Percentiles rank a stretch among this genome's conserved stretches.
These are phyloP conservation scores for Euphorbia peplus DNA, from an alignment of 345 rosid genomes.

Conservation along the genomic window DNA sequence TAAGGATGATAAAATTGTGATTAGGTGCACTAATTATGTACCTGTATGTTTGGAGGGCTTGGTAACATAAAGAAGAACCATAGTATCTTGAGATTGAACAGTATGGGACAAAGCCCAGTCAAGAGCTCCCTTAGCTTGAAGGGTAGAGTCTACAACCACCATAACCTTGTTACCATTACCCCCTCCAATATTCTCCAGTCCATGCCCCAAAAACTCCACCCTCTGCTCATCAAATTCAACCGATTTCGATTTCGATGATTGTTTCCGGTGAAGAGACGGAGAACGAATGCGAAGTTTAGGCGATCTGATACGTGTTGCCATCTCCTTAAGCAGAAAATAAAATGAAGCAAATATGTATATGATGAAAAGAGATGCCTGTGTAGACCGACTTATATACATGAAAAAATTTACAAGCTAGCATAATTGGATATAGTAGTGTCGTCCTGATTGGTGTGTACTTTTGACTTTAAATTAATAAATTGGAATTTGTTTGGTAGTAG, in stretches of 20 bases:
- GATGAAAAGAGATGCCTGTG: neutral
- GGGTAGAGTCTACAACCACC: conserved; percentile 77
- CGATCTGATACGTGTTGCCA: conserved; percentile 35
- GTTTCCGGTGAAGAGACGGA: conserved; percentile 41
- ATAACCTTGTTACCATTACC: conserved; percentile 61
- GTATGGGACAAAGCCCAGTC: conserved; percentile 87
- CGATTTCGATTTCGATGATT: conserved; percentile 27
- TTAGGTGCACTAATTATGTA: neutral
- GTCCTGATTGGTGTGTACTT: neutral
- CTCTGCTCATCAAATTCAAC: conserved; percentile 40
- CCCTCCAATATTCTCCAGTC: conserved; percentile 12
- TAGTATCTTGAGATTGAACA: conserved; percentile 51
- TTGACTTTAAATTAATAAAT: conserved; percentile 10
- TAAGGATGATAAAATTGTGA: neutral
- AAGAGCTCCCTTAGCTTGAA: conserved; percentile 70
- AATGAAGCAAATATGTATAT: neutral
- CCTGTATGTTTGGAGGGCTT: conserved; percentile 35
- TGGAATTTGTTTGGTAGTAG: conserved; percentile 19
- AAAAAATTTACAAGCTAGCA: neutral
- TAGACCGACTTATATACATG: neutral
- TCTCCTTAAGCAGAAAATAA: conserved; percentile 1
- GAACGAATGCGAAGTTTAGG: conserved; percentile 44
- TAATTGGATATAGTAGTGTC: neutral
- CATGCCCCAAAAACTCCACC: conserved; percentile 41
- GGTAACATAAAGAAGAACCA: conserved; percentile 56